Base-by-base conservation (phyloP, 345 rosid genomes). In the Pseudoturritis turrita region DNA sequence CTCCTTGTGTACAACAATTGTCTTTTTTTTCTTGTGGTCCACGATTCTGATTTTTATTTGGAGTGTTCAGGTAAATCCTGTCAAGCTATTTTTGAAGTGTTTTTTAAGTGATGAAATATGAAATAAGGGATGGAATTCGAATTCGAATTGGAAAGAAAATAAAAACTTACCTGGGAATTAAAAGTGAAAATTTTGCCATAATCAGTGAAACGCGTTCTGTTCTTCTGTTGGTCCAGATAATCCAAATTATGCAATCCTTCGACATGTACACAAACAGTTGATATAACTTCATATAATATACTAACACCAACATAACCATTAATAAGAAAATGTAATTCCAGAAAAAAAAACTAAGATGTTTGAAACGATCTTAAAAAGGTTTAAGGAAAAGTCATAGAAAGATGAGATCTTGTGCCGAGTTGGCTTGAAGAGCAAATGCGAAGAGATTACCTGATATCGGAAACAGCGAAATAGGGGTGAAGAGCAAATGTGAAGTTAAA, bases 1-100 rank as follows among this genome's bases (percentile, higher is more conserved):
- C 73, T 94, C 96, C 82, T 94, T 94, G 78, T 90, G 88, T 53
- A 94, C 52, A 15, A 91, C 91, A 67, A 91, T 81, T 23, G 98
- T 94, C 82, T 86, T 85, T 84, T 89, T 89, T 84, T 86, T 89
- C 78, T 88, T 95, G 23, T 84, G 92, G 81, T 94, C 98, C 72
- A 91, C 80, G 78, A 94, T 88, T 29, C 87, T 92, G 52, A 88
- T n/a, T 82, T 62, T 84, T 83, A 31, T 92, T 76, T 40, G 97
- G 92, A 49, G 92, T 86, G 45, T 84, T 85, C 62, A 88, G 89
- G 77, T 90, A 90, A 64, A 90, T 54, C 78, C 86, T 87, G 79
- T 93, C 96, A 73, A 91, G 80, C 97, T 86, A 46, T 72, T 31
- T 50, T 72, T 50, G 8, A 61, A 17, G 17, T 23, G 35, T 72